phyloP scores from a whole-genome alignment of 1,284 basidiomycete genomes.

The Fomitopsis pinicola region DNA sequence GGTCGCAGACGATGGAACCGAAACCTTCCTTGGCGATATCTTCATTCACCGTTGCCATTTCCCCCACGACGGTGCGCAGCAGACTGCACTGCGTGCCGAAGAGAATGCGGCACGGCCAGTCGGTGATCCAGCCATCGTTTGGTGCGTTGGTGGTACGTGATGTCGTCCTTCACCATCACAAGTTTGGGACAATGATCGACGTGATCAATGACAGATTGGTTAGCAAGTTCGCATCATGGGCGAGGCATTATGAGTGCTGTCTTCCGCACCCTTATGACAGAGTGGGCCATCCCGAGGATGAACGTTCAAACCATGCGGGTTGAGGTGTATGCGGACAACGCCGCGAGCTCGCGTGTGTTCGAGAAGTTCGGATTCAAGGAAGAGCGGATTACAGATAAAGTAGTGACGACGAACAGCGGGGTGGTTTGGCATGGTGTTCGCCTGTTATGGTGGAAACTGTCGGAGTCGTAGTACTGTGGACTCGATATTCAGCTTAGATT shows the following conservation, averaged over 20 bases:
- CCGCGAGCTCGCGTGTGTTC: conserved; percentile 55
- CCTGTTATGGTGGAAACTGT: conserved; percentile 23
- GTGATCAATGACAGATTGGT: conserved; percentile 25
- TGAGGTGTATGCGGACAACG: conserved; percentile 46
- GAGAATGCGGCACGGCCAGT: conserved; percentile 33
- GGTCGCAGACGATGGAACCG: conserved; percentile 42
- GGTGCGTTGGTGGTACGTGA: conserved; percentile 50
- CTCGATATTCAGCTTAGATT: too few relatives aligned
- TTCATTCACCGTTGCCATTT: conserved; percentile 31
- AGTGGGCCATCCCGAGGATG: conserved; percentile 61
- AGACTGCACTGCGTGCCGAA: conserved; percentile 25
- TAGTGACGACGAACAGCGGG: conserved; percentile 23
- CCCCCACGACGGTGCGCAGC: conserved; percentile 29
- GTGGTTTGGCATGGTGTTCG: conserved; percentile 19
- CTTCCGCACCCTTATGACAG: conserved; percentile 41
- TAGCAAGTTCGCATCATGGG: conserved; percentile 54
- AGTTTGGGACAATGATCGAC: not conserved
- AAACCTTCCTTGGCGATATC: conserved; percentile 43
- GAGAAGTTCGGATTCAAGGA: conserved; percentile 59
- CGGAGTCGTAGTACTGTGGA: not conserved
- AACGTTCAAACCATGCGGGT: conserved; percentile 41
- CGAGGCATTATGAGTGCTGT: conserved; percentile 66
- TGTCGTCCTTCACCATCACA: not conserved
- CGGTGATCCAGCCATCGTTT: conserved; percentile 47
- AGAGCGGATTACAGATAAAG: conserved; percentile 36